Base-by-base conservation (phyloP, 345 rosid genomes). In the Bruguiera gymnorhiza region DNA sequence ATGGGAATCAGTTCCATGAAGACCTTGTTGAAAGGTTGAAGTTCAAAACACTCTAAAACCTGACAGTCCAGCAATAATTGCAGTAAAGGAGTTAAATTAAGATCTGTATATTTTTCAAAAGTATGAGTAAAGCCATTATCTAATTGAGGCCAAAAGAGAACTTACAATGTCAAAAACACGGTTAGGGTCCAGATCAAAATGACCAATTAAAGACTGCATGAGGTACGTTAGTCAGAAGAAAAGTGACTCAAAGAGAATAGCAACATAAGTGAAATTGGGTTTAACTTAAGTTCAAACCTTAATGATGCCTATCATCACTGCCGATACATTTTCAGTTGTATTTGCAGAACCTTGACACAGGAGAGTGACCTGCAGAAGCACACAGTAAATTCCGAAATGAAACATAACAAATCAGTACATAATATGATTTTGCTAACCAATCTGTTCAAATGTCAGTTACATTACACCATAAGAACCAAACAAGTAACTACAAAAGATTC, bases 131-230 rank as follows among this genome's bases (percentile, higher is more conserved):
- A 6, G 39, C 48, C 72, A 74, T 23, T 21, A 65, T 58, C 59
- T 20, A 73, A 55, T 67, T 60, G 53, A 18, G 62, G 20, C 53
- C 53, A 54, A 10, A 19, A 27, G 10, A 60, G 60, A 74, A 81
- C 99, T 92, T 89, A 96, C 99, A 71, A 96, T 86, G 82, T 96
- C 99, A 63, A 96, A 96, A 84, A 96, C 99, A 76, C 98, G 99
- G 73, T 96, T 96, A 0, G 98, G 99, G 73, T 96, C 99, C 78
- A 96, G 80, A 87, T 96, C 99, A 76, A 96, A 96, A 75, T 96
- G 99, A 61, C 99, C 99, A 76, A 96, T 96, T 70, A 96, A 77
- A 62, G 99, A 96, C 99, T 96, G 96, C 87, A 86, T 56, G 63
- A 63, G 60, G 63, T 37, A 67, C 55, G 75, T 46, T 29, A 77